Evolutionary conservation across 2,329 filamentous ascomycete genomes (phyloP), one percentile per base, ranked within the genome.

Genomic region (Exophiala calicioides): DNA sequence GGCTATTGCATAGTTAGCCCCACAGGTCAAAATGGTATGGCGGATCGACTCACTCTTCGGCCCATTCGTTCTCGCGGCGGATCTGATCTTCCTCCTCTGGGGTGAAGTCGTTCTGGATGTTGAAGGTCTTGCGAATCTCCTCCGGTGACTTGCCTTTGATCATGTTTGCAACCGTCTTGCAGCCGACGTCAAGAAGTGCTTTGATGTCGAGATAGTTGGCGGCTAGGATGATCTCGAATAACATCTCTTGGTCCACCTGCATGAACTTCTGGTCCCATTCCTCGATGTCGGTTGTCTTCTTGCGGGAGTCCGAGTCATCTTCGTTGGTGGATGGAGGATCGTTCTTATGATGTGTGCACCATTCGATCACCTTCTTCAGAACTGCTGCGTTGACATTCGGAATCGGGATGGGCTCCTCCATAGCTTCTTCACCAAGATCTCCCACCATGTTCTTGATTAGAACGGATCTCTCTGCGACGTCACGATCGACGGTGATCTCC

Each of bases 221-320:
- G 3, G 93, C 93, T 19, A 98, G 79, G 60, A 98, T 98, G 65
- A 98, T 97, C 76, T 98, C 93, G 60, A 98, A 98, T 1, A 98
- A 81, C 93, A 98, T 97, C 73, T 98, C 93, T 67, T 98, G 93
- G 68, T 98, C 93, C 13, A 98, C 93, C 72, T 97, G 91, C 93
- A 98, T 97, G 71, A 97, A 98, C 74, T 98, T 98, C 71, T 97
- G 91, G 62, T 98, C 93, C 93, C 93, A 98, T 72, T 98, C 93
- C 50, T 97, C 93, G 58, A 98, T 98, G 62, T 98, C 93, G 35
- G 93, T 97, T 1, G 90, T 95, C 82, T 95, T 96, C 79, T 96
- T 96, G 61, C 93, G 88, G 39, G 85, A 90, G 62, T 97, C 91
- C 53, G 86, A 86, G 62, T 98, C 90, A 51, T 95, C 93, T 54